These are phyloP conservation scores for Firmiana major DNA, from an alignment of 345 rosid species.

Conservation along the genomic window DNA sequence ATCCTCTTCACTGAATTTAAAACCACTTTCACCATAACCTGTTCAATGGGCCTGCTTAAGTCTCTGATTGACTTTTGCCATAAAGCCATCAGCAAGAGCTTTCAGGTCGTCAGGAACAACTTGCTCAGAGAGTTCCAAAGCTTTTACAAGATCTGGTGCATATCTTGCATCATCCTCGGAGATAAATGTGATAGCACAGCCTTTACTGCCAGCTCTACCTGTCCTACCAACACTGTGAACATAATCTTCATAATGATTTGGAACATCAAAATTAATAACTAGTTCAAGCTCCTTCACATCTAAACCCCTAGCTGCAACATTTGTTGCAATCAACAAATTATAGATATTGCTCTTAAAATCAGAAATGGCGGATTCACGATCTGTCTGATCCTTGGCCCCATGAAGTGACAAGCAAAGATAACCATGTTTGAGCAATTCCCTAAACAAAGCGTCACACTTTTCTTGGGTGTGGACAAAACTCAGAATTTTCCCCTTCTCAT, in stretches of 20 bases:
- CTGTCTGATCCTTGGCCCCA: constrained; percentile 95
- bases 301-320: constrained; percentile 95
- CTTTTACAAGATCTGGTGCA: constrained; percentile 96
- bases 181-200: constrained; percentile 91
- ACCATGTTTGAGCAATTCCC: constrained; percentile 69
- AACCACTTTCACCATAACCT: constrained; percentile 97
- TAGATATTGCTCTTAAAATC: constrained; percentile 93
- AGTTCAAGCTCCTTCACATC: constrained; percentile 97
- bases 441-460: constrained; percentile 81
- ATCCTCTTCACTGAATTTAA: constrained; percentile 95
- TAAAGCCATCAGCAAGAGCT: constrained; percentile 81
- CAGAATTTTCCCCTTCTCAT: constrained; percentile 85
- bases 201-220: constrained; percentile 92
- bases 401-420: constrained; percentile 95
- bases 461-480: constrained; percentile 89
- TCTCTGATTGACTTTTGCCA: constrained; percentile 91
- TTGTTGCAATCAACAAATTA: constrained; percentile 82
- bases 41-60: constrained; percentile 96
- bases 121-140: constrained; percentile 92
- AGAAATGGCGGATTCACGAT: constrained; percentile 83
- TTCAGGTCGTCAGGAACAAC: constrained; percentile 87
- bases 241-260: constrained; percentile 94
- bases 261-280: constrained; percentile 83
- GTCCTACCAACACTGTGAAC: constrained; percentile 98
- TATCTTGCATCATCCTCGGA: constrained; percentile 89